These are phyloP conservation scores for Collybia sordida DNA, from an alignment of 768 basidiomycete genomes.

Conservation along the genomic window DNA sequence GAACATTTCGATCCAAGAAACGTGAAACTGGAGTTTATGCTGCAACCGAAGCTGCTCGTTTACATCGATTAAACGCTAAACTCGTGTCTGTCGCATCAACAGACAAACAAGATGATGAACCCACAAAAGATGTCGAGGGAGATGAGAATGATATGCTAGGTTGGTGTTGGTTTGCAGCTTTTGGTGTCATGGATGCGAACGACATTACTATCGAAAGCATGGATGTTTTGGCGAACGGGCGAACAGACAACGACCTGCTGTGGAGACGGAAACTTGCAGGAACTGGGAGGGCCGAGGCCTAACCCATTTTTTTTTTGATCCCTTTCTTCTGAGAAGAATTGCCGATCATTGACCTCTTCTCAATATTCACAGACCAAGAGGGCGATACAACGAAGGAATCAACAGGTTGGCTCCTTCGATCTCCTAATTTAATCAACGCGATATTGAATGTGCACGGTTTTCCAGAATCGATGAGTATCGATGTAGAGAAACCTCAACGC, in stretches of 20 bases:
- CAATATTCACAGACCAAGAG: slow-evolving; percentile 33
- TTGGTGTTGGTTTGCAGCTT: slow-evolving; percentile 62
- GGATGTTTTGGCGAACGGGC: slow-evolving; percentile 27
- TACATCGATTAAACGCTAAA: slow-evolving; percentile 70
- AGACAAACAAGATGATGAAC: slow-evolving; percentile 34
- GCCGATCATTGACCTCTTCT: slow-evolving; percentile 39
- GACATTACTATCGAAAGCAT: slow-evolving; percentile 55
- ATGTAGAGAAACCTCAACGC: slow-evolving; percentile 33
- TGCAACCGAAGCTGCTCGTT: slow-evolving; percentile 72
- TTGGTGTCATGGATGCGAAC: slow-evolving; percentile 58
- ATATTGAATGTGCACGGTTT: neutral
- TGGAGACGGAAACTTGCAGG: neutral
- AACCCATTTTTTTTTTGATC: slow-evolving; percentile 33
- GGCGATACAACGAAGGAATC: slow-evolving; percentile 20
- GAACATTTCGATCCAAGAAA: slow-evolving; percentile 75
- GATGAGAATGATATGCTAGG: slow-evolving; percentile 51
- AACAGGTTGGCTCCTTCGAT: slow-evolving; percentile 29
- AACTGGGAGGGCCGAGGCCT: slow-evolving; percentile 15
- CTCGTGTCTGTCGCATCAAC: slow-evolving; percentile 47
- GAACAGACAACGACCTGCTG: slow-evolving; percentile 8
- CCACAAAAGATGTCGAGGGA: slow-evolving; percentile 30
- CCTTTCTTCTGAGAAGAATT: slow-evolving; percentile 23
- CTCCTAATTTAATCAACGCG: slow-evolving; percentile 11
- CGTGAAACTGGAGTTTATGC: slow-evolving; percentile 75
- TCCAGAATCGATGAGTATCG: slow-evolving; percentile 56